Base-by-base conservation (phyloP, 345 rosid genomes). In the Salix koriyanagi region DNA sequence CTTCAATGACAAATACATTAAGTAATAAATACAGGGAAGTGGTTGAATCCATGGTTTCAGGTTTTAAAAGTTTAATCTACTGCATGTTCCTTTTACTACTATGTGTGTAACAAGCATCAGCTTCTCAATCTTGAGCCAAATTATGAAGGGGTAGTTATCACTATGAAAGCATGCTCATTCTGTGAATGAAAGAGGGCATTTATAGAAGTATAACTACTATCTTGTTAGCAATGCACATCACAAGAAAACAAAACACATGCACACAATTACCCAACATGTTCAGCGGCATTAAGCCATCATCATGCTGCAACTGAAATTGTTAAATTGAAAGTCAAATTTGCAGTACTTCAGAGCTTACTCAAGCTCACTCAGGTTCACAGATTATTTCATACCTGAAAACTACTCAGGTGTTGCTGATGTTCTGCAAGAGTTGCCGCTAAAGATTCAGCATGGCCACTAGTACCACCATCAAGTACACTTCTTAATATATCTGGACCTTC, bases 381-480 rank as follows among this genome's bases (percentile, higher is more conserved):
- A 26, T 36, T 70, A 77, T 28, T 69, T 26, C 41, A 56, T 78
- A 94, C 99, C 98, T 96, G 97, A 87, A 96, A 92, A 85, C 98
- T 96, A 78, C 97, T 95, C 65, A 94, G 89, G 83, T 96, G 99
- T 82, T 96, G 99, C 80, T 96, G 95, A 87, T 96, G 99, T 83
- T 96, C 99, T 65, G 90, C 76, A 67, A 94, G 91, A 71, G 99
- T 94, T 65, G 93, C 89, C 78, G 97, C 92, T 79, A 96, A 87
- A 72, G 97, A 96, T 81, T 92, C 97, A 41, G 93, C 87, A 88
- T 96, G 99, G 75, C 97, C 92, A 88, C 90, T 89, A 64, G 89
- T 80, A 81, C 90, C 87, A 69, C 95, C 93, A 83, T 90, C 95
- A 68, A 86, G 86, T n/a, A 86, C 82, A 78, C 90, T 87, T 76